phyloP scores from a whole-genome alignment of 2,329 filamentous ascomycete genomes.

The Elsinoe ampelina region DNA sequence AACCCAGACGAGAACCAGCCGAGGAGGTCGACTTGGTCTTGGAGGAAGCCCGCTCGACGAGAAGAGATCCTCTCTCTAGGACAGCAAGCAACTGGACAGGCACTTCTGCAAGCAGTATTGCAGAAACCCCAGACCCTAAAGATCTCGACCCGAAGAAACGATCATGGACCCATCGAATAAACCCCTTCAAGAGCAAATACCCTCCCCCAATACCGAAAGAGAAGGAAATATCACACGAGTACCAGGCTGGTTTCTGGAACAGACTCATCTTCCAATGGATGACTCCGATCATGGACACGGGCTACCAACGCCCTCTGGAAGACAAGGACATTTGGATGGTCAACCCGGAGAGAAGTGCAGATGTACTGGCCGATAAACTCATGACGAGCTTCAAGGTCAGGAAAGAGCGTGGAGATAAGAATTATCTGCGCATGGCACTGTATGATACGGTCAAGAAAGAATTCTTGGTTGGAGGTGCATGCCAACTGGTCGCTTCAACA shows the following conservation, averaged over 20 bases:
- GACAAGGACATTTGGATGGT: conserved; percentile 80
- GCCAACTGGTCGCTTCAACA: conserved; percentile 62
- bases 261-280: conserved; percentile 82
- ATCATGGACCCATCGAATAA: conserved; percentile 53
- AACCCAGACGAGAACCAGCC: conserved; percentile 22
- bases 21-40: conserved; percentile 16
- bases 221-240: conserved; percentile 54
- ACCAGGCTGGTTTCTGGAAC: conserved; percentile 65
- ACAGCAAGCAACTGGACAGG: conserved; percentile 27
- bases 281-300: conserved; percentile 72
- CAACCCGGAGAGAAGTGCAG: conserved; percentile 68
- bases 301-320: conserved; percentile 77
- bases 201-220: conserved; percentile 48
- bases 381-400: conserved; percentile 60
- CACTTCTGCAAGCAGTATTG: conserved; percentile 25
- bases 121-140: conserved; percentile 18
- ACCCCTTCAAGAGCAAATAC: conserved; percentile 40
- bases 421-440: conserved; percentile 69
- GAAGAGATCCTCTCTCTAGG: conserved; percentile 19
- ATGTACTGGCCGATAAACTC: conserved; percentile 58
- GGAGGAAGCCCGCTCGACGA: conserved; percentile 16
- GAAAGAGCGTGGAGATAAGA: conserved; percentile 54
- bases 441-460: conserved; percentile 80
- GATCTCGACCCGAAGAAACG: conserved; percentile 32
- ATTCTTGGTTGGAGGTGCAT: conserved; percentile 75